A percentile compares a stretch with the other conserved stretches of the same genome.
Conservation (phyloP, 306 rosid species). For the Castanea crenata region DNA sequence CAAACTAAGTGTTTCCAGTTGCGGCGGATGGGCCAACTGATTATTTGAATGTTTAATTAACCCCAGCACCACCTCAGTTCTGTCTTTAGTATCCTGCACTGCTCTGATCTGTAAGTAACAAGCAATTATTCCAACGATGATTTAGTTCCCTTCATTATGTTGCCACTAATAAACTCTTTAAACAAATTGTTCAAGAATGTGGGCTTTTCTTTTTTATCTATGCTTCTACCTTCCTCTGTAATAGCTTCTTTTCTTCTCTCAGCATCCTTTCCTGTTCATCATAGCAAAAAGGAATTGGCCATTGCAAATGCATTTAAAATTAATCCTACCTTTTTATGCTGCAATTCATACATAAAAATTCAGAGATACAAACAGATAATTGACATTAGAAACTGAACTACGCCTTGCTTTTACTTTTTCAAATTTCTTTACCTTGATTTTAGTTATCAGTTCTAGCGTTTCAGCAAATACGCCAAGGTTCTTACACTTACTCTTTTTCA, state of each 20-base stretch:
- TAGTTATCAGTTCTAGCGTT: not conserved
- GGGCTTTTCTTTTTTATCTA: not conserved
- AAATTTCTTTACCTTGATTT: not conserved
- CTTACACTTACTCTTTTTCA: not conserved
- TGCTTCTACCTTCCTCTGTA: constrained; percentile 17
- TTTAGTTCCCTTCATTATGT: not conserved
- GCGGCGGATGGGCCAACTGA: not conserved
- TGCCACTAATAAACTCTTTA: not conserved
- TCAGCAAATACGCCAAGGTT: not conserved
- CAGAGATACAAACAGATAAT: not conserved
- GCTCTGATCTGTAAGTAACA: constrained; percentile 24
- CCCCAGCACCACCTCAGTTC: not conserved
- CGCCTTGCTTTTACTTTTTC: not conserved
- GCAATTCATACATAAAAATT: not conserved
- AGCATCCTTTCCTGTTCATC: constrained; percentile 9
- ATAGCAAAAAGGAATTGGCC: not conserved
- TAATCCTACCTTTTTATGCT: not conserved
- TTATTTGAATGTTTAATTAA: not conserved
- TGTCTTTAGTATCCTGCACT: not conserved
- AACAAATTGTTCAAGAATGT: not conserved
- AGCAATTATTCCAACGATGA: not conserved
- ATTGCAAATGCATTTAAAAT: not conserved
- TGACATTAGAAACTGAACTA: not conserved
- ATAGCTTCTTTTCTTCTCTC: constrained; percentile 12
- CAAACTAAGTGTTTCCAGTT: not conserved